Conservation (phyloP, 306 rosid species). For the Prinsepia uniflora region DNA sequence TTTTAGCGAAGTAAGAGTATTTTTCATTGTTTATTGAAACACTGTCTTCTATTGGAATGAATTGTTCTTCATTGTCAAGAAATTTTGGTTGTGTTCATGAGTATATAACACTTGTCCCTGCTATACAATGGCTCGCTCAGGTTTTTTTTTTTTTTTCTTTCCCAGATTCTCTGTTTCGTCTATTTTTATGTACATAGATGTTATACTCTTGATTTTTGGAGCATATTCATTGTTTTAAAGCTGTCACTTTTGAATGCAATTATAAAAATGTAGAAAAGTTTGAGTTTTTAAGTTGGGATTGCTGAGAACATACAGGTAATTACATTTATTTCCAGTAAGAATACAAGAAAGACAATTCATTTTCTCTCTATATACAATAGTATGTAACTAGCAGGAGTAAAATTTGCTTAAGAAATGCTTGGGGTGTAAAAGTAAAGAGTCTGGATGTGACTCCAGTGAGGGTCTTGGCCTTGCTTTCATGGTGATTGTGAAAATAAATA, state of each 20-base stretch:
- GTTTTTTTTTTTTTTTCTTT: constrained; percentile 30
- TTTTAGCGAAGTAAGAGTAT: too few relatives aligned
- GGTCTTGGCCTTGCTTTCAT: too few relatives aligned
- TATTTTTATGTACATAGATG: neutral
- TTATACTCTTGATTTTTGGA: neutral
- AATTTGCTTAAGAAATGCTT: neutral
- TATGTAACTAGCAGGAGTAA: neutral
- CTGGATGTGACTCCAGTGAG: too few relatives aligned
- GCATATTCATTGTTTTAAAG: neutral
- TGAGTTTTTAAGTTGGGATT: neutral
- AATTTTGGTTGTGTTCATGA: too few relatives aligned
- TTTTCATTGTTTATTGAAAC: too few relatives aligned
- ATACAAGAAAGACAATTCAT: too few relatives aligned
- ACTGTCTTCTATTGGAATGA: too few relatives aligned
- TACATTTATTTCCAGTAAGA: neutral
- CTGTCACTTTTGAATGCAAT: neutral
- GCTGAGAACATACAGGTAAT: neutral
- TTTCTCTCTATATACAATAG: too few relatives aligned
- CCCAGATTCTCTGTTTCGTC: neutral
- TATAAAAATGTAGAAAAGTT: neutral
- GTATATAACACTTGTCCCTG: too few relatives aligned
- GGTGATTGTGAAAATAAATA: too few relatives aligned
- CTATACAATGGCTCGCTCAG: constrained; percentile 67
- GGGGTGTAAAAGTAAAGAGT: neutral
- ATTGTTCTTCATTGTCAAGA: too few relatives aligned